Percentiles rank a stretch among this genome's conserved stretches.
Conservation (phyloP, 2,329 filamentous ascomycete genomes). For the Microcyclospora pomicola region DNA sequence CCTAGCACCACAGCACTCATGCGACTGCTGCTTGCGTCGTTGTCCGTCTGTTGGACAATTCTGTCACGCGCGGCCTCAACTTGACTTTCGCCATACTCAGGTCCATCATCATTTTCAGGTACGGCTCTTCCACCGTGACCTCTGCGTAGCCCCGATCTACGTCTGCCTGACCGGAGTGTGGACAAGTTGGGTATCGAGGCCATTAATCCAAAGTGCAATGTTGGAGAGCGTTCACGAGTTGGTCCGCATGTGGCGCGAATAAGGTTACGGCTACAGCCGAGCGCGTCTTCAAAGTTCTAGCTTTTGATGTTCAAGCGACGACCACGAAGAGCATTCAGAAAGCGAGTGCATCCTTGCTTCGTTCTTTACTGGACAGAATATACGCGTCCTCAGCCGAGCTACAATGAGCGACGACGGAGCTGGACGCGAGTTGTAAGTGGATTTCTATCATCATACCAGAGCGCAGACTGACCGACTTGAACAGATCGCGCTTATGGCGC, state of each 20-base stretch:
- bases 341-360: no score
- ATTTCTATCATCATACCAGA: neutral
- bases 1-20: conserved; percentile 76
- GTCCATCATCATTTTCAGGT: conserved; percentile 5
- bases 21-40: conserved; percentile 77
- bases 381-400: no score
- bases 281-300: neutral
- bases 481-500: conserved; percentile 64
- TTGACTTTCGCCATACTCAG: conserved; percentile 17
- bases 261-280: neutral
- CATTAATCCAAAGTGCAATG: conserved; percentile 9
- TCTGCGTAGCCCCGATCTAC: conserved; percentile 33
- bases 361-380: no score
- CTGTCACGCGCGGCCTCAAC: conserved; percentile 44
- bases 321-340: conserved; percentile 6
- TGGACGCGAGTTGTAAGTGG: conserved; percentile 13
- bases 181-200: conserved; percentile 60
- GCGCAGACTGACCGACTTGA: neutral
- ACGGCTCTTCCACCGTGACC: conserved; percentile 27
- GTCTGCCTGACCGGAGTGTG: conserved; percentile 40
- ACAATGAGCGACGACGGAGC: conserved; percentile 13
- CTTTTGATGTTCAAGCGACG: neutral
- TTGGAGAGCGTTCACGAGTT: neutral
- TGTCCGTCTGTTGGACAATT: conserved; percentile 77
- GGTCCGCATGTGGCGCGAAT: neutral